Percentiles rank a stretch among this genome's conserved stretches.
Evolutionary conservation across 108 stramenopile genomes (phyloP).

Genomic region (Seminavis robusta): DNA sequence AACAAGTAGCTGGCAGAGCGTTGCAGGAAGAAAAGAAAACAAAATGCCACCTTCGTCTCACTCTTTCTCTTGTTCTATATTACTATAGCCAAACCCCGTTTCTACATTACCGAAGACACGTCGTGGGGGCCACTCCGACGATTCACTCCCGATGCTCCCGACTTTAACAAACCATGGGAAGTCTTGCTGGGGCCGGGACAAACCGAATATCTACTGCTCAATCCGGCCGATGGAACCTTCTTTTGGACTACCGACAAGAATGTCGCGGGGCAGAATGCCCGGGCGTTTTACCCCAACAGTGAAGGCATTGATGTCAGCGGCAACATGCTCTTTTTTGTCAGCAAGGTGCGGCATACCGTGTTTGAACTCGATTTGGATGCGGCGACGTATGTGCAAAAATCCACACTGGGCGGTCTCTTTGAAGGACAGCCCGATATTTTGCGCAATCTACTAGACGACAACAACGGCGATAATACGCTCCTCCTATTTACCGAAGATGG

Average conservation of each 20-base stretch:
- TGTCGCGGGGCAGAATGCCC: conserved; percentile 12
- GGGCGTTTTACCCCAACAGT: conserved; percentile 9
- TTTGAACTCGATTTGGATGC: conserved; percentile 29
- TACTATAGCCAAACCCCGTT: conserved; percentile 11
- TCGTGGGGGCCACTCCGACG: conserved; percentile 34
- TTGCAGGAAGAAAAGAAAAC: no score
- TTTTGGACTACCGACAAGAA: conserved; percentile 8
- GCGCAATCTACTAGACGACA: conserved; percentile 1
- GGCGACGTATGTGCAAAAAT: conserved; percentile 7
- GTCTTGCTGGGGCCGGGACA: conserved; percentile 10
- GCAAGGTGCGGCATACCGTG: conserved; percentile 26
- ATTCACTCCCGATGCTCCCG: conserved; percentile 24
- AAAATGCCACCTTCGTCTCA: no score
- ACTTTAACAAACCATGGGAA: conserved; percentile 17
- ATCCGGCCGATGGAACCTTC: no score
- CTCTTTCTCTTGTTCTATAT: no score
- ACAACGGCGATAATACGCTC: conserved; percentile 9
- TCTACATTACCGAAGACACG: conserved; percentile 55
- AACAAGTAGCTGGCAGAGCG: no score
- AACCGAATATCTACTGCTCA: conserved; percentile 9
- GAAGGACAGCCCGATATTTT: conserved; percentile 30
- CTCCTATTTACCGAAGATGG: conserved; percentile 57
- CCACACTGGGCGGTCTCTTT: conserved; percentile 21
- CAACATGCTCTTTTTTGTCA: conserved; percentile 18
- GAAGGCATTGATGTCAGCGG: conserved; percentile 39